phyloP scores from a whole-genome alignment of 371 early-diverging fungal species.

The Circinella umbellata region DNA sequence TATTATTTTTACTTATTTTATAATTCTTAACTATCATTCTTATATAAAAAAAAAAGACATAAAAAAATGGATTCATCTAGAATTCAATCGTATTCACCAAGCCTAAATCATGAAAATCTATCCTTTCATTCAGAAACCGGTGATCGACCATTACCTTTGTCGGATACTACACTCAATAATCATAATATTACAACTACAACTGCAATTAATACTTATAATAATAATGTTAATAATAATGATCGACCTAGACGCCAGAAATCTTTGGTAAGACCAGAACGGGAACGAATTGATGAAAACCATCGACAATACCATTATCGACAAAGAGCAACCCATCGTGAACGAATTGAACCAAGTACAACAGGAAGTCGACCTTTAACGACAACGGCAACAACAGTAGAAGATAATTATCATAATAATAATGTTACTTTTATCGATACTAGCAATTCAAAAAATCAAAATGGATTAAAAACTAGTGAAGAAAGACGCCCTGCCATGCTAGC shows the following conservation, averaged over 20 bases:
- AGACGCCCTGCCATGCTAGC: not conserved
- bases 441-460: not conserved
- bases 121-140: constrained; percentile 1
- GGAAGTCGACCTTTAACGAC: constrained; percentile 33
- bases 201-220: too few species aligned
- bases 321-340: constrained; percentile 28
- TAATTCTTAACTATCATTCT: too few species aligned
- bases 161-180: not conserved
- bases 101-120: not conserved
- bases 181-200: too few species aligned
- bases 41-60: not conserved
- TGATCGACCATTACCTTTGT: constrained; percentile 5
- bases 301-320: constrained; percentile 61
- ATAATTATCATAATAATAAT: not conserved
- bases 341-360: constrained; percentile 33
- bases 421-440: not conserved
- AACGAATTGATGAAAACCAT: constrained; percentile 58
- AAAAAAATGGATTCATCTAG: constrained; percentile 11
- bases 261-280: constrained; percentile 73
- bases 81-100: constrained; percentile 10
- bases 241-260: constrained; percentile 61
- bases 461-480: not conserved
- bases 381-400: not conserved
- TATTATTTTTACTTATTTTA: too few species aligned
- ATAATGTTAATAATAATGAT: too few species aligned